Evolutionary conservation across 2,329 filamentous ascomycete species (phyloP).

Genomic region (Penicillium sp.): DNA sequence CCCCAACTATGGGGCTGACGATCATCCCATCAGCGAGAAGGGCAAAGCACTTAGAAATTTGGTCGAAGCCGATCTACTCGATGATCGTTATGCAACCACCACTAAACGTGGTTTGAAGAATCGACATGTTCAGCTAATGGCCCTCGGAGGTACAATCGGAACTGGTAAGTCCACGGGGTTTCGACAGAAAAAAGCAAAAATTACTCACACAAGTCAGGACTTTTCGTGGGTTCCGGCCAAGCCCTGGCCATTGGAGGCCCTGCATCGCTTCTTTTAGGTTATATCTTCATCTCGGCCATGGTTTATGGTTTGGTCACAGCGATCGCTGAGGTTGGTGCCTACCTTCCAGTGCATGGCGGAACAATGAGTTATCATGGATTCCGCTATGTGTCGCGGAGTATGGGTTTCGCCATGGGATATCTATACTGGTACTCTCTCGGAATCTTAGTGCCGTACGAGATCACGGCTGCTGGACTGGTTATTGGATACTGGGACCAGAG

Average conservation of each 20-base stretch:
- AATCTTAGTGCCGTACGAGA: slow-evolving; percentile 56
- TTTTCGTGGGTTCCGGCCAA: too few relatives aligned
- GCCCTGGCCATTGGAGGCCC: slow-evolving; percentile 53
- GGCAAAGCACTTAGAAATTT: slow-evolving; percentile 5
- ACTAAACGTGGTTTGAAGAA: too few relatives aligned
- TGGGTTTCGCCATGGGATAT: slow-evolving; percentile 45
- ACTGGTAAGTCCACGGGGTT: too few relatives aligned
- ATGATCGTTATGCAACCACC: too few relatives aligned
- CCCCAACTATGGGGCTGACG: not conserved
- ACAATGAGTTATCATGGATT: slow-evolving; percentile 46
- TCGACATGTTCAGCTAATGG: too few relatives aligned
- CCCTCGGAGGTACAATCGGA: too few relatives aligned
- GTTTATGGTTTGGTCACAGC: slow-evolving; percentile 51
- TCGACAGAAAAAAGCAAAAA: too few relatives aligned
- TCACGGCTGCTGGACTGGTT: slow-evolving; percentile 64
- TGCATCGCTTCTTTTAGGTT: slow-evolving; percentile 53
- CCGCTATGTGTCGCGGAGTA: slow-evolving; percentile 43
- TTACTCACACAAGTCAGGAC: too few relatives aligned
- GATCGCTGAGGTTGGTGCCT: slow-evolving; percentile 43
- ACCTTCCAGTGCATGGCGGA: slow-evolving; percentile 45
- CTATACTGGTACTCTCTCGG: slow-evolving; percentile 50
- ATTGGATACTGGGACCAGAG: slow-evolving; percentile 59
- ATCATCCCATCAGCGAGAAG: not conserved
- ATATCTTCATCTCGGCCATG: slow-evolving; percentile 50
- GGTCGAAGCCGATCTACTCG: too few relatives aligned